These are phyloP conservation scores for Centaurea solstitialis DNA, from an alignment of 129 eudicot genomes.

Conservation along the genomic window DNA sequence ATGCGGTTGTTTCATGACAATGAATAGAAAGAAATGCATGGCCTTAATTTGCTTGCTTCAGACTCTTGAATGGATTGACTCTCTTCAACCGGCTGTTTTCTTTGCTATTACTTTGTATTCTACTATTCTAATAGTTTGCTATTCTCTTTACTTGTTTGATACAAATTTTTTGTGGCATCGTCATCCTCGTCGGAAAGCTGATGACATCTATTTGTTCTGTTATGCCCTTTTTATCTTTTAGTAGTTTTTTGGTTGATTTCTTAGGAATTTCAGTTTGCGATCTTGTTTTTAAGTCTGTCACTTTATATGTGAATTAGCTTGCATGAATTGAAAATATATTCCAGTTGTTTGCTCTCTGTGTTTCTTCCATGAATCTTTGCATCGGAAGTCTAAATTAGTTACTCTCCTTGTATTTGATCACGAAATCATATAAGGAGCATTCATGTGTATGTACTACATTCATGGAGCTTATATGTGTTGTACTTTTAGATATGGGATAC, in stretches of 20 bases:
- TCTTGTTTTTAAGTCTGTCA: not conserved
- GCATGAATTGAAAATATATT: not conserved
- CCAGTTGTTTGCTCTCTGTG: not conserved
- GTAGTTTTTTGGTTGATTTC: not conserved
- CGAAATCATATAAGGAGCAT: not conserved
- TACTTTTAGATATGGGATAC: conserved; percentile 52
- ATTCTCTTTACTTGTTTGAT: not conserved
- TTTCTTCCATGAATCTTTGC: not conserved
- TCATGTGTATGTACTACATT: conserved; percentile 4
- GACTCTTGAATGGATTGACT: not conserved
- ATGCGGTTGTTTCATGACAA: not conserved
- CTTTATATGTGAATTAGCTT: not conserved
- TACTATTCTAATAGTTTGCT: not conserved
- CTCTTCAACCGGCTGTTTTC: not conserved
- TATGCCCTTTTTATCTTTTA: not conserved
- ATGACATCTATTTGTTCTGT: not conserved
- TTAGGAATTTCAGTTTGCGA: not conserved
- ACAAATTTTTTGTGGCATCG: not conserved
- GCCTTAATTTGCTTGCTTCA: not conserved
- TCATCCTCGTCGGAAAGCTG: not conserved
- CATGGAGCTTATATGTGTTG: not conserved
- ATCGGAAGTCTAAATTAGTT: not conserved
- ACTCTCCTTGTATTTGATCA: not conserved
- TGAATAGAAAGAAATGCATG: not conserved
- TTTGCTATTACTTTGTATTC: not conserved